Percentiles rank a stretch among this genome's conserved stretches.
These are phyloP conservation scores for Scutellaria minor DNA, from an alignment of 257 asterid genomes.

Conservation along the genomic window DNA sequence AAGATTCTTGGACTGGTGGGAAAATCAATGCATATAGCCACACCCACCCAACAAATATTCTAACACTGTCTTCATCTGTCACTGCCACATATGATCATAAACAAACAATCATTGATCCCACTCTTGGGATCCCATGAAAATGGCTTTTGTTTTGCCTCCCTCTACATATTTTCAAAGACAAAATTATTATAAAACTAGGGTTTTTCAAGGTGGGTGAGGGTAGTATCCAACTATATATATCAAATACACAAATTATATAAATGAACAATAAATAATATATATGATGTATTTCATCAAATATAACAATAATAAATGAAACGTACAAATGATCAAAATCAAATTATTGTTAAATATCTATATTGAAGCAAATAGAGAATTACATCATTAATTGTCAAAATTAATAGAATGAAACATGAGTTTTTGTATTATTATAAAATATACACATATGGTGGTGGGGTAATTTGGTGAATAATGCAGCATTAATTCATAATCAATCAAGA, in stretches of 20 bases:
- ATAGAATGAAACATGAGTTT: too few relatives aligned
- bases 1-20: slow-evolving; percentile 54
- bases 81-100: slow-evolving; percentile 35
- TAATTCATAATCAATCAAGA: background rate
- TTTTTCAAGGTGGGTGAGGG: background rate
- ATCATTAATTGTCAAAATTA: too few relatives aligned
- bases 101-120: slow-evolving; percentile 59
- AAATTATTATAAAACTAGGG: background rate
- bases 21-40: slow-evolving; percentile 44
- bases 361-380: too few relatives aligned
- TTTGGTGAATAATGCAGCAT: background rate
- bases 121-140: slow-evolving; percentile 67
- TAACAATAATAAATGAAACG: too few relatives aligned
- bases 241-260: too few relatives aligned
- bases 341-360: too few relatives aligned
- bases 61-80: slow-evolving; percentile 49
- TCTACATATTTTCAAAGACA: slow-evolving; percentile 33
- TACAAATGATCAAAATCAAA: too few relatives aligned
- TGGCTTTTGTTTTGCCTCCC: slow-evolving; percentile 31
- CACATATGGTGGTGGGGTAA: too few relatives aligned
- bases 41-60: slow-evolving; percentile 56
- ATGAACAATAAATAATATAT: too few relatives aligned
- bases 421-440: too few relatives aligned
- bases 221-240: too few relatives aligned
- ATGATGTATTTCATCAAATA: too few relatives aligned